Conservation (phyloP, 257 asterid species). For the Nicotiana sylvestris region DNA sequence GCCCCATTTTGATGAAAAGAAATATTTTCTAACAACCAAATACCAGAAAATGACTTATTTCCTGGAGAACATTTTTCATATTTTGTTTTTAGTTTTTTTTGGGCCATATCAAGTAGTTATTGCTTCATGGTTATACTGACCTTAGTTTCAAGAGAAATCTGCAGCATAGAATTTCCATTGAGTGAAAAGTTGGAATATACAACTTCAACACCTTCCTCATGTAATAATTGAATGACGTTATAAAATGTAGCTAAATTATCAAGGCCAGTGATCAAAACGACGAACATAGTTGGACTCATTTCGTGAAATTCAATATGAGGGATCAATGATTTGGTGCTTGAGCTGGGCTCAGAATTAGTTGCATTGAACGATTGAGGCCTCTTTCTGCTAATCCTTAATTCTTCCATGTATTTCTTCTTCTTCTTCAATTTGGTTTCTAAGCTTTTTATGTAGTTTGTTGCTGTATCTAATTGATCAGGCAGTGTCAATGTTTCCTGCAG, state of each 20-base stretch:
- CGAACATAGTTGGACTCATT: conserved; percentile 36
- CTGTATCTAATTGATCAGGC: conserved; percentile 49
- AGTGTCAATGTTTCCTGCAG: conserved; percentile 34
- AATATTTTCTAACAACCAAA: no score
- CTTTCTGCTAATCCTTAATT: conserved; percentile 5
- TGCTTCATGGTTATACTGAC: conserved; percentile 2
- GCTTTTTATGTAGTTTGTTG: conserved; percentile 28
- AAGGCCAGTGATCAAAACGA: conserved; percentile 25
- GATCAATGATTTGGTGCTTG: not conserved
- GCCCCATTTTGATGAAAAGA: no score
- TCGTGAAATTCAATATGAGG: conserved; percentile 40
- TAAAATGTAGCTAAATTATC: conserved; percentile 25
- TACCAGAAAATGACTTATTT: no score
- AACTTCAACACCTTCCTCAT: conserved; percentile 35
- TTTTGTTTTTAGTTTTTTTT: no score
- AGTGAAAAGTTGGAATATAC: conserved; percentile 33
- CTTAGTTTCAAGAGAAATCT: conserved; percentile 32
- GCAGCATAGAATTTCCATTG: conserved; percentile 37
- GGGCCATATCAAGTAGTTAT: no score
- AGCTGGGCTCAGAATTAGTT: not conserved
- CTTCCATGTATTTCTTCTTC: conserved; percentile 26
- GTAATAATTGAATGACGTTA: conserved; percentile 23
- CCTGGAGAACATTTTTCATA: not conserved
- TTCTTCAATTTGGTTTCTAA: conserved; percentile 30
- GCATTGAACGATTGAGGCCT: conserved; percentile 2